Conservation (phyloP, 2,329 filamentous ascomycete species). For the Cryphonectria carpinicola region DNA sequence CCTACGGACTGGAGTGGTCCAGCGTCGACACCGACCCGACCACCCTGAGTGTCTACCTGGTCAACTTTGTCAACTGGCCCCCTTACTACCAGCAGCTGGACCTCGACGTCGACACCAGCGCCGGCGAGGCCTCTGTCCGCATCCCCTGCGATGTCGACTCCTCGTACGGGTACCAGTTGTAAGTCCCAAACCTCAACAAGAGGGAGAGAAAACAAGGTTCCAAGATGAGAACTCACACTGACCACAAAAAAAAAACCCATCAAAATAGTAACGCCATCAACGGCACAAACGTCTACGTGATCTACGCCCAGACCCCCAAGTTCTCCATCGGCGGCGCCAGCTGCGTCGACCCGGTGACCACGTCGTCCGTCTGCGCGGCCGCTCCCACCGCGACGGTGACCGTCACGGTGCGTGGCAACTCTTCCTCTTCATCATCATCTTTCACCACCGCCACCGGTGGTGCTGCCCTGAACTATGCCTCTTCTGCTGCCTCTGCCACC, state of each 20-base stretch:
- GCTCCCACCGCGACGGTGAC: conserved; percentile 33
- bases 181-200: conserved; percentile 12
- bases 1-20: conserved; percentile 41
- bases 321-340: conserved; percentile 41
- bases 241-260: not conserved
- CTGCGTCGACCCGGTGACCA: conserved; percentile 35
- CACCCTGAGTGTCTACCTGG: conserved; percentile 45
- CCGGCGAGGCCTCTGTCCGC: conserved; percentile 39
- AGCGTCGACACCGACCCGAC: conserved; percentile 46
- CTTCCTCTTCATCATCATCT: conserved; percentile 15
- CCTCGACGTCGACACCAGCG: conserved; percentile 39
- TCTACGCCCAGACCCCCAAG: conserved; percentile 46
- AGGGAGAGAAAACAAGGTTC: too few relatives aligned
- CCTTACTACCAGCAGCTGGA: conserved; percentile 44
- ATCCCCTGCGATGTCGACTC: conserved; percentile 43
- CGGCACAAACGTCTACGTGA: conserved; percentile 49
- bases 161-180: conserved; percentile 47
- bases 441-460: conserved; percentile 8
- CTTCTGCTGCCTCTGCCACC: conserved; percentile 8
- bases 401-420: conserved; percentile 30
- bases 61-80: conserved; percentile 51
- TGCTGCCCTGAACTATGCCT: not conserved
- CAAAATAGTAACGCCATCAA: conserved; percentile 46
- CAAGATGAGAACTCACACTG: not conserved
- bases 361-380: conserved; percentile 34